Conservation (phyloP, 495 filamentous ascomycete genomes). For the Neurospora discreta region DNA sequence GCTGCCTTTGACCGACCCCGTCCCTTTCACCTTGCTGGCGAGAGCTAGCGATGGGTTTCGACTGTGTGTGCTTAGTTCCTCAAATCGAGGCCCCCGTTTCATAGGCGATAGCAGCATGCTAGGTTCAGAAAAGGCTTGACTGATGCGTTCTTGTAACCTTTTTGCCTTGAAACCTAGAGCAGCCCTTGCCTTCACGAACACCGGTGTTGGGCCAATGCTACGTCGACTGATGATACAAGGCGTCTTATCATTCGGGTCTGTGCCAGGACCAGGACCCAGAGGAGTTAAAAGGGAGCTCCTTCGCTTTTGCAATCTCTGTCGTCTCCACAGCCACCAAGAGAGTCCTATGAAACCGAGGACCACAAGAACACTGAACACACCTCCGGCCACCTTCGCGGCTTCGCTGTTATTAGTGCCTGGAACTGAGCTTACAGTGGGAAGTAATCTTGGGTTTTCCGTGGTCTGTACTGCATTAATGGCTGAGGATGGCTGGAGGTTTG, state of each 20-base stretch:
- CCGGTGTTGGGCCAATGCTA: conserved; percentile 32
- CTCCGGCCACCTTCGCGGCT: conserved; percentile 31
- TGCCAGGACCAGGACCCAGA: conserved; percentile 18
- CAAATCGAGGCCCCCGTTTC: conserved; percentile 25
- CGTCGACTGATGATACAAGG: conserved; percentile 30
- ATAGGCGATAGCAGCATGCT: conserved; percentile 26
- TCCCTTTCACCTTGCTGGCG: conserved; percentile 5
- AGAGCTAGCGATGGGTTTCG: conserved; percentile 23
- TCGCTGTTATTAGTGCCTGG: conserved; percentile 7
- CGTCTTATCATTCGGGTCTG: conserved; percentile 23
- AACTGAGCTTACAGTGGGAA: conserved; percentile 9
- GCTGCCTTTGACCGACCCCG: conserved; percentile 16
- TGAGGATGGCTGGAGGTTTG: conserved; percentile 7
- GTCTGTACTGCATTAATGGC: conserved; percentile 6
- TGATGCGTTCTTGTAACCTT: conserved; percentile 26
- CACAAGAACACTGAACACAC: conserved; percentile 38
- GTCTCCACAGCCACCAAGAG: conserved; percentile 37
- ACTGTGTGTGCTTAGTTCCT: conserved; percentile 28
- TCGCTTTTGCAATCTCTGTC: conserved; percentile 24
- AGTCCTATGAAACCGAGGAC: conserved; percentile 34
- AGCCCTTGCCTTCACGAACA: conserved; percentile 25
- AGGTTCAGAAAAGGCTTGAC: conserved; percentile 34
- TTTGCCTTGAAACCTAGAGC: conserved; percentile 26
- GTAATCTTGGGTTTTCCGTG: conserved; percentile 8
- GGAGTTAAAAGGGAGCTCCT: conserved; percentile 37